These are phyloP conservation scores for Amanita rimosa DNA, from an alignment of 768 basidiomycete species.

Conservation along the genomic window DNA sequence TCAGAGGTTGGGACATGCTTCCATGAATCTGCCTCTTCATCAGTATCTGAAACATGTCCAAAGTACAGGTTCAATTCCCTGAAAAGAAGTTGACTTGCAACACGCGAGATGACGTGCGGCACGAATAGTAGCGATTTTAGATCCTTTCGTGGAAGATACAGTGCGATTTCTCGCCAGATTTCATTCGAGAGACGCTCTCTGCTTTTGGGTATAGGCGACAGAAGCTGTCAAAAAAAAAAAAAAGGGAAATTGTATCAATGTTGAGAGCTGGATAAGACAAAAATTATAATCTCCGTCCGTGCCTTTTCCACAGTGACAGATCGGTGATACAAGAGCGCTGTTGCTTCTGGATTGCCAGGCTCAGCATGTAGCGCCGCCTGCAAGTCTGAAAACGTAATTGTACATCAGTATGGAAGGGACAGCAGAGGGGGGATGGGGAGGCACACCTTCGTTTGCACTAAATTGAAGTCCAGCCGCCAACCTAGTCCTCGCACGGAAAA, in stretches of 20 bases:
- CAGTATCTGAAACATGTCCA: constrained; percentile 18
- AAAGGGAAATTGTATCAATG: not conserved
- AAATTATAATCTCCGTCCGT: constrained; percentile 4
- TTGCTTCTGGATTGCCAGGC: constrained; percentile 62
- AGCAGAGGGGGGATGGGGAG: too few relatives aligned
- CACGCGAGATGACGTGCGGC: constrained; percentile 54
- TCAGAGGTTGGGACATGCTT: constrained; percentile 10
- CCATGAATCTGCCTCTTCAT: constrained; percentile 9
- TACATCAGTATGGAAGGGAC: not conserved
- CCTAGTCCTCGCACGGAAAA: constrained; percentile 57
- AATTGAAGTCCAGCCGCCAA: constrained; percentile 47
- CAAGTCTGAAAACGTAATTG: constrained; percentile 33
- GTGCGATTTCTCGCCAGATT: constrained; percentile 62
- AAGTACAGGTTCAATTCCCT: constrained; percentile 55
- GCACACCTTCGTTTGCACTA: constrained; percentile 62
- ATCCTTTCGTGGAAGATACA: constrained; percentile 50
- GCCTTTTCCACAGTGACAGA: constrained; percentile 51
- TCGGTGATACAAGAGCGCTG: constrained; percentile 43
- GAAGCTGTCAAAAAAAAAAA: constrained; percentile 16
- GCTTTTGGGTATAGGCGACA: constrained; percentile 28
- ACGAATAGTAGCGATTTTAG: constrained; percentile 54
- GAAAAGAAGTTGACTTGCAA: constrained; percentile 60
- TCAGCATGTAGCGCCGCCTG: constrained; percentile 53
- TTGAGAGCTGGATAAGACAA: not conserved
- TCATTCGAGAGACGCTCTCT: constrained; percentile 52